Evolutionary conservation across 345 rosid genomes (phyloP), one percentile per base, ranked within the genome.

Genomic region (Excoecaria cochinchinensis): DNA sequence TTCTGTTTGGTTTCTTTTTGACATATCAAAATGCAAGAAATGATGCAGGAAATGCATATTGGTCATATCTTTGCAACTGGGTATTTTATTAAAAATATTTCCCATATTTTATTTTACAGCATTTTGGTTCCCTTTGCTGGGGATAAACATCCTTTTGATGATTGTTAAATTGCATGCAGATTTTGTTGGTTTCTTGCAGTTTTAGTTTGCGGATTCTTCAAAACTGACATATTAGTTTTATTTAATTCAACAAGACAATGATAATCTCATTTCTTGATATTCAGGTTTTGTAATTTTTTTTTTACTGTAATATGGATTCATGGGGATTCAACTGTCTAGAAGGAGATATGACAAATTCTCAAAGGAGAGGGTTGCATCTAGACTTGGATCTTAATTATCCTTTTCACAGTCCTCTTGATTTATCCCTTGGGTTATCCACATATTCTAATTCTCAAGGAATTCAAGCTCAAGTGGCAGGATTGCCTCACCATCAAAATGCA

Each of bases 371-470:
- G 44, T 66, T 48, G 68, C 38, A 47, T 44, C 53, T 74, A 38
- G 69, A 72, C 25, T 21, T 77, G 11, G 80, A 77, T 70, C 80
- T 77, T 39, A 77, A 77, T 67, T 64, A 36, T 66, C 76, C 80
- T 16, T 50, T 66, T 4, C 63, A 31, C 47, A 52, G 17, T 3
- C 22, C 73, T 52, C 61, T 53, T 19, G 73, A 70, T 7, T 70
- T 70, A 17, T 70, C 73, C 3, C 50, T 70, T 36, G 57, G 66
- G 9, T 25, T 59, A 38, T 31, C 60, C 31, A 42, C 16, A 36
- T 40, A 59, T 69, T 38, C 39, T 62, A 22, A 22, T 71, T 56
- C 80, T 72, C 67, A 55, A 56, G 67, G 67, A 62, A 21, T 17
- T 71, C 60, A 67, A 52, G 22, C 56, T 31, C 71, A 64, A 55